Percentiles rank a stretch among this genome's conserved stretches.
Evolutionary conservation across 2,329 filamentous ascomycete genomes (phyloP).

Genomic region (Monosporascus sp.): DNA sequence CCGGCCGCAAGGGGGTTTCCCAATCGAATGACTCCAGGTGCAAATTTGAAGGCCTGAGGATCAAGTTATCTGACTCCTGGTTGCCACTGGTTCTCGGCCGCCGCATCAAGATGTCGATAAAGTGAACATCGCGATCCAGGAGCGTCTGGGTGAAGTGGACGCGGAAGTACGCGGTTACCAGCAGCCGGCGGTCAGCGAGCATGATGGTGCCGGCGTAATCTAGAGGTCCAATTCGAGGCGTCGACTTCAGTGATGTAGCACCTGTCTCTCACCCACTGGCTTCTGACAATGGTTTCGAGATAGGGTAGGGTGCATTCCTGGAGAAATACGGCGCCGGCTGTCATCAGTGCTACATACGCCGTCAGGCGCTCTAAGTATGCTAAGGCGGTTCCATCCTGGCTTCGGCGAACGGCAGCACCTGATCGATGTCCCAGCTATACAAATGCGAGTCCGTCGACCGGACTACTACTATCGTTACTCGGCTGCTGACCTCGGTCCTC

Average conservation of each 20-base stretch:
- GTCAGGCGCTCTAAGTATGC: conserved; percentile 20
- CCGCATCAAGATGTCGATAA: conserved; percentile 41
- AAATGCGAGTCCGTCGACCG: conserved; percentile 16
- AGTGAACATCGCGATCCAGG: conserved; percentile 49
- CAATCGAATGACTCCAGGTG: conserved; percentile 51
- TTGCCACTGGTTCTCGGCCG: background rate
- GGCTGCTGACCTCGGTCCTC: background rate
- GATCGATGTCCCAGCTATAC: conserved; percentile 33
- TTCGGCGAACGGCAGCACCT: conserved; percentile 26
- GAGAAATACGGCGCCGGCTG: background rate
- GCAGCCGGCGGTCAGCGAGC: conserved; percentile 42
- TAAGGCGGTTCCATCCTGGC: conserved; percentile 28
- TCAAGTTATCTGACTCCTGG: conserved; percentile 5
- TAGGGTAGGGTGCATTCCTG: background rate
- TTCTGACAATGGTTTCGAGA: background rate
- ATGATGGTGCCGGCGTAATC: conserved; percentile 45
- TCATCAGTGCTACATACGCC: background rate
- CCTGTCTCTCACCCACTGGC: background rate
- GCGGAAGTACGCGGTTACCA: conserved; percentile 40
- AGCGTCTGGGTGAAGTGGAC: conserved; percentile 42
- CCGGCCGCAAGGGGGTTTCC: conserved; percentile 41
- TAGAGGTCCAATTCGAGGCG: background rate
- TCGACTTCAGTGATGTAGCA: background rate
- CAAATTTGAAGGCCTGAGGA: conserved; percentile 47
- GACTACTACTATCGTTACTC: background rate